Conservation (phyloP, 2,329 filamentous ascomycete species). For the Pseudopyricularia javanii region DNA sequence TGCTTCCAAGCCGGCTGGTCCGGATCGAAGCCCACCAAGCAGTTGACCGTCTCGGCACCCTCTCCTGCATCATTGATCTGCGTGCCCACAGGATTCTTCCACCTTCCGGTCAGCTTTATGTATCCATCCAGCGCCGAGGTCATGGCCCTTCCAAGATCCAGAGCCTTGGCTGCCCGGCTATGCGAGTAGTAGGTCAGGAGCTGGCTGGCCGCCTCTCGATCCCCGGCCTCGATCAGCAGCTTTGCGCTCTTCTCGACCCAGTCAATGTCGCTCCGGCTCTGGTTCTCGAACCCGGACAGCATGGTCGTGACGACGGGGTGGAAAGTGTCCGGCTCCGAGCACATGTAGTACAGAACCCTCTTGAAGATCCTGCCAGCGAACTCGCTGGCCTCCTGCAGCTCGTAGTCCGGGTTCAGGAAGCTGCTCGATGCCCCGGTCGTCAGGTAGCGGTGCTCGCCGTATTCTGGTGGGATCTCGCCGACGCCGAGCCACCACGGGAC, state of each 20-base stretch:
- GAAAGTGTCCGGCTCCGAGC: background rate
- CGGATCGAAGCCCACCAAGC: background rate
- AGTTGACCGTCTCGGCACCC: background rate
- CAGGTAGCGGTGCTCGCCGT: background rate
- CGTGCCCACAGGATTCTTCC: background rate
- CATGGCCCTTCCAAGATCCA: background rate
- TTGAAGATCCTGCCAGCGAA: constrained; percentile 1
- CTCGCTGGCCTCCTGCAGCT: background rate
- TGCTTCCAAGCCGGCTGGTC: constrained; percentile 1
- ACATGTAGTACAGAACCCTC: constrained; percentile 1
- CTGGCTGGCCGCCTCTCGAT: background rate
- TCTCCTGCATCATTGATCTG: background rate
- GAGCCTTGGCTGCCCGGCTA: background rate
- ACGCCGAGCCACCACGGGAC: background rate
- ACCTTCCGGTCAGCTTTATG: background rate
- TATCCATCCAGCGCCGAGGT: background rate
- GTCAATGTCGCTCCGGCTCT: background rate
- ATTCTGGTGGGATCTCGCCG: background rate
- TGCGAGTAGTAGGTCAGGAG: background rate
- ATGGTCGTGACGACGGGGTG: background rate
- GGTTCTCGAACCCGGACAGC: background rate
- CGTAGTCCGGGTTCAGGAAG: background rate
- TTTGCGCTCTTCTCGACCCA: background rate
- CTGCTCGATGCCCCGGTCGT: background rate
- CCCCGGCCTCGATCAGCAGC: background rate